Conservation (phyloP, 2,329 filamentous ascomycete species). For the Cladophialophora carrionii region DNA sequence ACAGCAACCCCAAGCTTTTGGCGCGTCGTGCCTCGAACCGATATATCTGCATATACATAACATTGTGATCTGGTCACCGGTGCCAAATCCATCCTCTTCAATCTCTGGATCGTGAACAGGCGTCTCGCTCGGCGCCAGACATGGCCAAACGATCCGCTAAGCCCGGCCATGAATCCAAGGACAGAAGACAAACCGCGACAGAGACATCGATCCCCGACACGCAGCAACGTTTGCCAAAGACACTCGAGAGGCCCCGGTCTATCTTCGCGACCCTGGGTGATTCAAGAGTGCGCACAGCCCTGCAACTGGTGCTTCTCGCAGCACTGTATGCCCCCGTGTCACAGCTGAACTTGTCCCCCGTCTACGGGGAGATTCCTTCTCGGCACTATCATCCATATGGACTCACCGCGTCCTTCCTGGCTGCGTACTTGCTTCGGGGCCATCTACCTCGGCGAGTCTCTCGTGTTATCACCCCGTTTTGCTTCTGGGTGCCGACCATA, state of each 20-base stretch:
- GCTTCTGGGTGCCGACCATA: slow-evolving; percentile 71
- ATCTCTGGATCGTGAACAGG: background rate
- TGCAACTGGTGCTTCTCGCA: slow-evolving; percentile 45
- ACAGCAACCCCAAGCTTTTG: background rate
- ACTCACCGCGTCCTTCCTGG: slow-evolving; percentile 67
- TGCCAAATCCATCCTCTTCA: background rate
- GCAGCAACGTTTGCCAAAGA: background rate
- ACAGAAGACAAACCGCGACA: background rate
- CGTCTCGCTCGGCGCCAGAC: background rate
- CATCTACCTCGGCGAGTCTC: slow-evolving; percentile 55
- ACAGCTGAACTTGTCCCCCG: slow-evolving; percentile 76
- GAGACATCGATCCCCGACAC: background rate
- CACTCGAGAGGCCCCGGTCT: slow-evolving; percentile 4
- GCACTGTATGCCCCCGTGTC: slow-evolving; percentile 50
- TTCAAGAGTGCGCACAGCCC: slow-evolving; percentile 37
- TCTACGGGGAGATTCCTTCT: slow-evolving; percentile 83
- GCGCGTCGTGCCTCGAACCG: background rate
- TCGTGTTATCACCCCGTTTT: slow-evolving; percentile 66
- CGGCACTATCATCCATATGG: slow-evolving; percentile 70
- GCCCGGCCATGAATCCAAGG: slow-evolving; percentile 3
- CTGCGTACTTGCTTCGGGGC: slow-evolving; percentile 68
- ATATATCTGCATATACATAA: background rate
- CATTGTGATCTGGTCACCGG: background rate
- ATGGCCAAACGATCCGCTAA: slow-evolving; percentile 19
- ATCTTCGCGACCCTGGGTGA: slow-evolving; percentile 18